Evolutionary conservation across 305 asterid species (phyloP).

Genomic region (Solanum hybrid): DNA sequence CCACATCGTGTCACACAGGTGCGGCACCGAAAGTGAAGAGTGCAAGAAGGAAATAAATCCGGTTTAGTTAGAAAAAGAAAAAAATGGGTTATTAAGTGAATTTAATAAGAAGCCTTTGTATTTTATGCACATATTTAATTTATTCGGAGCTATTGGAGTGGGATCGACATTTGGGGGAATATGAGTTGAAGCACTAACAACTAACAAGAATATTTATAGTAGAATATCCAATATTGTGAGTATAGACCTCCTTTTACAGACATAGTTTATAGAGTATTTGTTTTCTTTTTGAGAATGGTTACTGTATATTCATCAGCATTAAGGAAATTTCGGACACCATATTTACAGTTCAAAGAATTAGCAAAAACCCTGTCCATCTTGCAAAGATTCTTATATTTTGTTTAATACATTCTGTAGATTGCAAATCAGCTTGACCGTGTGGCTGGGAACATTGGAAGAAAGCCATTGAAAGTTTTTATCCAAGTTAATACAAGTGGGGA

Average conservation of each 20-base stretch:
- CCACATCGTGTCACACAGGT: neutral
- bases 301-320: neutral
- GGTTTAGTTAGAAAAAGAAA: neutral
- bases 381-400: neutral
- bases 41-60: neutral
- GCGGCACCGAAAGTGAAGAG: neutral
- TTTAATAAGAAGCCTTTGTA: neutral
- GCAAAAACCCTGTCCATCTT: neutral
- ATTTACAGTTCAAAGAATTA: neutral
- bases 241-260: neutral
- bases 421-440: conserved; percentile 79
- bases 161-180: neutral
- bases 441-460: conserved; percentile 64
- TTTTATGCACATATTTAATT: neutral
- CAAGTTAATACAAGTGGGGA: conserved; percentile 98
- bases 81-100: neutral
- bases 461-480: conserved; percentile 72
- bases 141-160: neutral
- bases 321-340: neutral
- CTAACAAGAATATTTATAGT: neutral
- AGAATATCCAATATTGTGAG: neutral
- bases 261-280: neutral
- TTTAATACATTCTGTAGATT: conserved; percentile 34
- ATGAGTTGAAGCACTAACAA: neutral
- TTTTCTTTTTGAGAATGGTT: neutral